Conservation (phyloP, 2,329 filamentous ascomycete genomes). For the Corniculantispora saksenae region DNA sequence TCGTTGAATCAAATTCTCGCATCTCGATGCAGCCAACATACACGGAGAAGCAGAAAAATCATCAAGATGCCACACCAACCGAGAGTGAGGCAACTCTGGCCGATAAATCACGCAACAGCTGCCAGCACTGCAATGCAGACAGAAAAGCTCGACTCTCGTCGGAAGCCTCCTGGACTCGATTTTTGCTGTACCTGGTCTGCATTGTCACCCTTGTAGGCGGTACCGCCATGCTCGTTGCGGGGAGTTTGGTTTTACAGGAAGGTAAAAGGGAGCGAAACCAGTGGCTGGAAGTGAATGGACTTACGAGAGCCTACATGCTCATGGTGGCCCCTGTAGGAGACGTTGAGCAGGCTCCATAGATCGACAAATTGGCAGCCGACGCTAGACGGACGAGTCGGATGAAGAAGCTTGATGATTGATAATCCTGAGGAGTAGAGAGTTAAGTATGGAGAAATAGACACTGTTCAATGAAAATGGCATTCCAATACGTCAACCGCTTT, state of each 20-base stretch:
- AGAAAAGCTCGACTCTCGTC: neutral
- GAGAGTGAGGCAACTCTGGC: too few species aligned
- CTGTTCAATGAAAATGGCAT: neutral
- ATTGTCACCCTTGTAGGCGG: neutral
- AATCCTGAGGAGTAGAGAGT: neutral
- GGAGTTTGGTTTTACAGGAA: neutral
- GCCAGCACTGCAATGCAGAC: too few species aligned
- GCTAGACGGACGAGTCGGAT: conserved; percentile 4
- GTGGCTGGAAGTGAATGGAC: conserved; percentile 34
- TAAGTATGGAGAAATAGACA: too few species aligned
- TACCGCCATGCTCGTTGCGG: neutral
- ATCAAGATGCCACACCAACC: too few species aligned
- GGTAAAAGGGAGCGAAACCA: conserved; percentile 17
- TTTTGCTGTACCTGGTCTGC: neutral
- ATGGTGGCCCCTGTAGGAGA: neutral
- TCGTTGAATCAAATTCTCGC: too few species aligned
- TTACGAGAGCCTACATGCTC: conserved; percentile 33
- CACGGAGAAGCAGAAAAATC: too few species aligned
- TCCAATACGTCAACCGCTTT: neutral
- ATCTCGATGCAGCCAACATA: too few species aligned
- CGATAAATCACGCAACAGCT: too few species aligned
- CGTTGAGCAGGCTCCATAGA: neutral
- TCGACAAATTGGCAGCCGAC: neutral
- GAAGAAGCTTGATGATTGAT: neutral
- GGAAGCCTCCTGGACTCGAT: neutral